Base-by-base conservation (phyloP, 805 yeast genomes). In the Candida sakaeoensis region DNA sequence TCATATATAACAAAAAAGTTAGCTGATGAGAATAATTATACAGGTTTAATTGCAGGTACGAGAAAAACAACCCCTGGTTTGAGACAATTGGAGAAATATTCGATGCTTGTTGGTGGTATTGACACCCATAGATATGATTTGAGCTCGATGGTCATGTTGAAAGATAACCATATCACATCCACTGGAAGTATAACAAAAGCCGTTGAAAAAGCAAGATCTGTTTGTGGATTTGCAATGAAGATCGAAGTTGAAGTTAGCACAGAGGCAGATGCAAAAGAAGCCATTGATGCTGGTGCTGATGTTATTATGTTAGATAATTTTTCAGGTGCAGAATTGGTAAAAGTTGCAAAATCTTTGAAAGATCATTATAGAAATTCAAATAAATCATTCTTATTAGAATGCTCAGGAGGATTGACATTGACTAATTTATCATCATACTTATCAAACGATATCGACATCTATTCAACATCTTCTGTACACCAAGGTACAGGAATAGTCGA, bases 21-120 rank as follows among this genome's bases (percentile, higher is more conserved):
- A 42, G 96, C 96, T 1, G 74, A 80, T 41, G 62, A 74, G 30
- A 63, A 74, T 4, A 93, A 95, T 0, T 91, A 79, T 56, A 65
- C 65, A 3, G 98, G 98, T 0, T 73, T 82, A 17, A 88, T 90
- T 57, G 97, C 98, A 0, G 98, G 97, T 5, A 90, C 98, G 1
- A 77, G 98, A 57, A 90, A 90, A 63, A 91, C 97, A n/a, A 91
- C 98, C 0, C 98, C 98, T 0, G 98, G 98, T 0, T 74, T 90
- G 46, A 77, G 98, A 54, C 69, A 82, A 31, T 64, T 91, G 42
- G 98, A 90, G 57, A 90, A 90, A 59, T 90, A 90, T 63, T 83
- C 95, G 17, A 91, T 90, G 98, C 65, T 87, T 23, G 95, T 90
- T 8, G 98, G 97, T 23, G 97, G 97, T 3, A 85, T 87, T 41